phyloP scores from a whole-genome alignment of 2,329 filamentous ascomycete species.

The Coniosporium tulheliwenetii region DNA sequence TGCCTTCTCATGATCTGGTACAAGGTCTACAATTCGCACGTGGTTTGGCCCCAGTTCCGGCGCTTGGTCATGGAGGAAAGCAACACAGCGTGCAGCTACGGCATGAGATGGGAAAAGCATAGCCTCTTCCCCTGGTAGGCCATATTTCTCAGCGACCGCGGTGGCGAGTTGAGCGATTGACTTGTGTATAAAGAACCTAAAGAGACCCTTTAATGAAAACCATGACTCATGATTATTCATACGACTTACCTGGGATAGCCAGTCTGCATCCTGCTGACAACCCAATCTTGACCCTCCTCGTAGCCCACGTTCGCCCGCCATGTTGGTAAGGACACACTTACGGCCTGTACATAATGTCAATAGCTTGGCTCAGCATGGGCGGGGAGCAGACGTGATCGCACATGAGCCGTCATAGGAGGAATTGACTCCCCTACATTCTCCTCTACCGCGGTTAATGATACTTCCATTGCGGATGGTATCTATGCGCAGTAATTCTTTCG shows the following conservation, averaged over 20 bases:
- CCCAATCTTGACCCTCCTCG: conserved; percentile 80
- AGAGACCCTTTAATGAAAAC: conserved; percentile 52
- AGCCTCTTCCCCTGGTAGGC: conserved; percentile 46
- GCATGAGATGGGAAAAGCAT: conserved; percentile 68
- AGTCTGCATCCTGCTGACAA: conserved; percentile 69
- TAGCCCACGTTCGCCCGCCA: conserved; percentile 87
- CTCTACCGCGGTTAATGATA: too few relatives aligned
- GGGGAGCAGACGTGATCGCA: conserved; percentile 24
- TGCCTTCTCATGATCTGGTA: conserved; percentile 41
- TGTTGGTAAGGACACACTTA: conserved; percentile 89
- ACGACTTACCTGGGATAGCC: conserved; percentile 65
- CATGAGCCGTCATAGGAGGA: conserved; percentile 63
- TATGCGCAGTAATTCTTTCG: too few relatives aligned
- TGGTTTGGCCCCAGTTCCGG: conserved; percentile 33
- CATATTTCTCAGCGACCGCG: conserved; percentile 50
- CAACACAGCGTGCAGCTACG: conserved; percentile 55
- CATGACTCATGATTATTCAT: neutral
- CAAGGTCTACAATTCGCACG: conserved; percentile 45
- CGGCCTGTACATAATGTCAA: conserved; percentile 43
- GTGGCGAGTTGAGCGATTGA: conserved; percentile 59
- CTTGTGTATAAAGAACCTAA: conserved; percentile 91
- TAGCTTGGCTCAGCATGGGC: too few relatives aligned
- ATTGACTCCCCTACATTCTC: conserved; percentile 46
- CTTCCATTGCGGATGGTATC: too few relatives aligned
- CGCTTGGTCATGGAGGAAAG: conserved; percentile 52